Base-by-base conservation (phyloP, 2,329 filamentous ascomycete species). In the Phaeophleospora eucalypticola region DNA sequence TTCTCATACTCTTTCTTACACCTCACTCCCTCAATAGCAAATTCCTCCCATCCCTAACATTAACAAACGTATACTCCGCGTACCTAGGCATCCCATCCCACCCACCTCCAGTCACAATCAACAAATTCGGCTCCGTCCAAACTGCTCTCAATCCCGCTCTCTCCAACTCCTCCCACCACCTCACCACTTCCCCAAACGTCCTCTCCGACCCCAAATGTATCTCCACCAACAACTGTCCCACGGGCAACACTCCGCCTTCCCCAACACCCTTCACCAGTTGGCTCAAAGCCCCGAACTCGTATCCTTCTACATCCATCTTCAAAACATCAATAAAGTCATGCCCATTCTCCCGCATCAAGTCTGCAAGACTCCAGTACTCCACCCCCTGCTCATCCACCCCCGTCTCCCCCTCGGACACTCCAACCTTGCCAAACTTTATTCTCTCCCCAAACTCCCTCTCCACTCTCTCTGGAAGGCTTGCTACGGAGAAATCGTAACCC, bases 251-350 rank as follows among this genome's bases (percentile, higher is more conserved):
- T n/a, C n/a, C n/a, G 18, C 24, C 27, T 18, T 32, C 21, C 29
- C 18, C 16, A 18, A 35, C n/a, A 16, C n/a, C 15, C 17, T 43
- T 16, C 17, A 35, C 19, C n/a, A 43, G 18, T 15, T n/a, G 17
- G 17, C 16, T 39, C 32, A 52, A 27, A 3, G 38, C 57, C 57
- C 43, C 65, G n/a, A n/a, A 70, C 48, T 71, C 68, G 12, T 54
- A 50, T 3, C 63, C 64, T 41, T 70, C 68, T 36, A 71, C 65
- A 51, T 71, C 68, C 49, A 71, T 70, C 54, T 71, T 71, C 32
- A 71, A 43, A 15, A 71, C 63, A 49, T 71, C 69, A 40, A 70
- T 63, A 51, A 67, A 68, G 18, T 4, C 4, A n/a, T 35, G 38
- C 7, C 65, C 63, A 46, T 71, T 69, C 52, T 52, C 58, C 36